A percentile compares a stretch with the other conserved stretches of the same genome.
Conservation (phyloP, 1,284 basidiomycete species). For the Serendipita sp. region DNA sequence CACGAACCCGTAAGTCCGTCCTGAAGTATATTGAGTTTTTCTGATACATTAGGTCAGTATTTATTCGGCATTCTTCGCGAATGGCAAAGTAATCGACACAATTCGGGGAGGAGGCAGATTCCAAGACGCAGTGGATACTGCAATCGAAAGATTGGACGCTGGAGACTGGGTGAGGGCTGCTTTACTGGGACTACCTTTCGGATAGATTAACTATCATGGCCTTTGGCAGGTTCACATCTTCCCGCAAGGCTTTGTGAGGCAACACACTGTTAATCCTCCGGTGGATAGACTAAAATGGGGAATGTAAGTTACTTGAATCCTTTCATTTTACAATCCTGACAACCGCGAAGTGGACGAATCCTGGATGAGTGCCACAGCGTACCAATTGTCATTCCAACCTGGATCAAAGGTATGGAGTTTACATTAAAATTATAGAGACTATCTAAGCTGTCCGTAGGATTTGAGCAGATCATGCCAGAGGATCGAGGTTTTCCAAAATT, state of each 20-base stretch:
- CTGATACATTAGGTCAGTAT: not conserved
- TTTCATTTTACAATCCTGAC: not conserved
- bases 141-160: constrained; percentile 63
- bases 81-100: constrained; percentile 89
- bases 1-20: constrained; percentile 64
- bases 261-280: constrained; percentile 31
- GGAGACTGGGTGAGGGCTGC: constrained; percentile 65
- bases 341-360: constrained; percentile 45
- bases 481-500: constrained; percentile 59
- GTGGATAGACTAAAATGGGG: constrained; percentile 94
- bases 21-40: constrained; percentile 5
- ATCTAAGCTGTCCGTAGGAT: constrained; percentile 34
- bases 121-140: constrained; percentile 73
- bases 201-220: constrained; percentile 4
- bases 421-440: not conserved
- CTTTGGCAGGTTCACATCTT: constrained; percentile 72
- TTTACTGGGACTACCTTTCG: not conserved
- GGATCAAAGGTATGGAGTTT: constrained; percentile 55
- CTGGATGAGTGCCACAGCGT: constrained; percentile 61
- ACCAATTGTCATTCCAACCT: constrained; percentile 87
- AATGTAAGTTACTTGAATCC: constrained; percentile 41
- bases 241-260: constrained; percentile 85
- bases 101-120: constrained; percentile 82
- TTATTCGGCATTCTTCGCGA: constrained; percentile 59
- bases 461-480: constrained; percentile 83